These are phyloP conservation scores for Urochloa ruziziensis DNA, from an alignment of 176 grass and related monocot genomes.

Conservation along the genomic window DNA sequence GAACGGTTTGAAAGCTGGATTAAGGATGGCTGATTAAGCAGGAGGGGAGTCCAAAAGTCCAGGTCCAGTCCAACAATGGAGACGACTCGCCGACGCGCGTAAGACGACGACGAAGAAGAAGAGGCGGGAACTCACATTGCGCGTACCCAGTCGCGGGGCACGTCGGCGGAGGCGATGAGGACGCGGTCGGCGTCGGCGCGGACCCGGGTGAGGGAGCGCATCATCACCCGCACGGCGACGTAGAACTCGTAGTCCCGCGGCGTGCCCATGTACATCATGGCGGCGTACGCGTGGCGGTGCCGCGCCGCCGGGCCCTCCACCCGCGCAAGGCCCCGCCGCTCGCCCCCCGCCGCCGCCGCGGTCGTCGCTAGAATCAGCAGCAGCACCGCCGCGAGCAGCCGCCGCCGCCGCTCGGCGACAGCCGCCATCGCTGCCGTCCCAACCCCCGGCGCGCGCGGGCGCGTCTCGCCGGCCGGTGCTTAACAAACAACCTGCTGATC, in stretches of 20 bases:
- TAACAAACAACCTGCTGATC: not conserved
- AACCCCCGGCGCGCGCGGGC: not conserved
- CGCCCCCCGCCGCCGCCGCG: not conserved
- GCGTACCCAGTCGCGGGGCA: constrained; percentile 67
- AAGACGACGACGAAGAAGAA: rapidly evolving
- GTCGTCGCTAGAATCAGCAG: not conserved
- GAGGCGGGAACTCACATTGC: constrained; percentile 55
- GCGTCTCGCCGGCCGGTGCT: not conserved
- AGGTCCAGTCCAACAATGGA: not conserved
- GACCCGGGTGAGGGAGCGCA: constrained; percentile 71
- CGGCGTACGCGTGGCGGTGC: constrained; percentile 81
- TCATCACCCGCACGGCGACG: constrained; percentile 92
- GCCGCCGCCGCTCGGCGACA: not conserved
- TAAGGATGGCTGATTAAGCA: not conserved
- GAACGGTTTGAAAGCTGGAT: not conserved
- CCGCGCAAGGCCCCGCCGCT: constrained; percentile 4
- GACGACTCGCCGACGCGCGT: not conserved
- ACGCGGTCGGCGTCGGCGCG: constrained; percentile 80
- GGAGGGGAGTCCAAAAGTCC: not conserved
- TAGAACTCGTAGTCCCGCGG: constrained; percentile 99
- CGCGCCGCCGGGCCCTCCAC: constrained; percentile 20
- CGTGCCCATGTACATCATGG: constrained; percentile 99
- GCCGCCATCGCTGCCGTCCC: constrained; percentile 19
- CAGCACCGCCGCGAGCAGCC: not conserved
- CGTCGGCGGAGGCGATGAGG: constrained; percentile 90